A percentile compares a stretch with the other conserved stretches of the same genome.
Evolutionary conservation across 345 rosid species (phyloP).

Genomic region (Arabis hirsuta): DNA sequence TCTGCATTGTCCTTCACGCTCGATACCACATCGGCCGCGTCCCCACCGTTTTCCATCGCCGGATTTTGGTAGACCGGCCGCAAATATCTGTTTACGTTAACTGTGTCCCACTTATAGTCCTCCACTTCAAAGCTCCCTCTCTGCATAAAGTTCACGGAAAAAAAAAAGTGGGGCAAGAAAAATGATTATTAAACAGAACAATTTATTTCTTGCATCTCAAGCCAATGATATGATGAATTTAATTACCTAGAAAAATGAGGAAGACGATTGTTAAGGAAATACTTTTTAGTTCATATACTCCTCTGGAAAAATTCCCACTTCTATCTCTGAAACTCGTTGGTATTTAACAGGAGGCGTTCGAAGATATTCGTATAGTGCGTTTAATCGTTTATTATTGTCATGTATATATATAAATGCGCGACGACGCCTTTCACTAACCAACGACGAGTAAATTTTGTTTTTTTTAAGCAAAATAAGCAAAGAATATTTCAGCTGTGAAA

Average conservation of each 20-base stretch:
- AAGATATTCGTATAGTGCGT: background rate
- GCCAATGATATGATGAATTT: constrained; percentile 8
- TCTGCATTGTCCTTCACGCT: constrained; percentile 40
- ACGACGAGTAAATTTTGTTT: background rate
- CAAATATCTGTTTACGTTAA: constrained; percentile 49
- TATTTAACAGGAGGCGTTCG: background rate
- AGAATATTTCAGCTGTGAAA: background rate
- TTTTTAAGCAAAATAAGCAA: too few relatives aligned
- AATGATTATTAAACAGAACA: background rate
- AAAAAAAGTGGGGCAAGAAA: constrained; percentile 6
- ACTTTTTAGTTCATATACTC: background rate
- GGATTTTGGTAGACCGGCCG: constrained; percentile 32
- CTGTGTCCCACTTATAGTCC: constrained; percentile 42
- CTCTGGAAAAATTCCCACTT: too few relatives aligned
- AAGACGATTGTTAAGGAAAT: background rate
- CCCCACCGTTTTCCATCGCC: constrained; percentile 40
- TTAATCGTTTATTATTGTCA: background rate
- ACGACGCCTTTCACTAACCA: background rate
- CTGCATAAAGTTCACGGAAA: constrained; percentile 12
- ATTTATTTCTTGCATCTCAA: constrained; percentile 29
- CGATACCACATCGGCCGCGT: constrained; percentile 23
- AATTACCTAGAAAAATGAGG: background rate
- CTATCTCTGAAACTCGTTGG: constrained; percentile 9
- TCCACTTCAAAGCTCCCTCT: constrained; percentile 20
- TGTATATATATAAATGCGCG: background rate